phyloP scores from a whole-genome alignment of 2,329 filamentous ascomycete genomes.

The Diaporthe velutina region DNA sequence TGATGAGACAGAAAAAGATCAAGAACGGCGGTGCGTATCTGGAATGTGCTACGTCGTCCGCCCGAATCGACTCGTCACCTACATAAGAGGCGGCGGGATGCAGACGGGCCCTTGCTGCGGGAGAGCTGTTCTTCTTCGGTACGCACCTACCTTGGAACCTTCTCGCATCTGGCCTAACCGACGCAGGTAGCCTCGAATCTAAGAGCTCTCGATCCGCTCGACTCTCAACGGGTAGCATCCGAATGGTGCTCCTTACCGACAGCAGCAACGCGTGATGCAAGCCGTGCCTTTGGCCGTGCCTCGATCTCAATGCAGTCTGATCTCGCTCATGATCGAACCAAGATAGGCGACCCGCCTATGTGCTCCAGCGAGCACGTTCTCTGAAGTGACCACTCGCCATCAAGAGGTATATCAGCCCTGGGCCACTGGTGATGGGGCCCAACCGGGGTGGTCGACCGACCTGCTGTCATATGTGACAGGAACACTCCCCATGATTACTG shows the following conservation, averaged over 20 bases:
- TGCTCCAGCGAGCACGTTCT: not conserved
- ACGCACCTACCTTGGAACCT: conserved; percentile 28
- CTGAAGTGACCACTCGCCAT: not conserved
- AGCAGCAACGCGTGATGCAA: conserved; percentile 8
- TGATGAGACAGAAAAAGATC: not conserved
- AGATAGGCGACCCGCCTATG: conserved; percentile 35
- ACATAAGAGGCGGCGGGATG: conserved; percentile 12
- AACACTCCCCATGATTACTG: not conserved
- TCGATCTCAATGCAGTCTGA: not conserved
- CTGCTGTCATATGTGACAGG: conserved; percentile 20
- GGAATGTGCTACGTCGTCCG: not conserved
- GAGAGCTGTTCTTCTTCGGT: conserved; percentile 11
- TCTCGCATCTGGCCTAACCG: conserved; percentile 34
- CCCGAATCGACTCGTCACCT: conserved; percentile 22
- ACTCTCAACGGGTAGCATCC: conserved; percentile 9
- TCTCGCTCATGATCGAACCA: conserved; percentile 1
- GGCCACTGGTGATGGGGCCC: not conserved
- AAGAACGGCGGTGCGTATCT: conserved; percentile 11
- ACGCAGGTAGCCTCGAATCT: conserved; percentile 37
- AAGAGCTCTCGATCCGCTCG: not conserved
- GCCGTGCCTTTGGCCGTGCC: not conserved
- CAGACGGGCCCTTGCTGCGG: conserved; percentile 32
- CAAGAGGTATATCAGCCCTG: not conserved
- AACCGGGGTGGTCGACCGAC: not conserved
- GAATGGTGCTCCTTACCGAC: conserved; percentile 4